Conservation (phyloP, 2,329 filamentous ascomycete genomes). For the Coleophoma eucalyptorum region DNA sequence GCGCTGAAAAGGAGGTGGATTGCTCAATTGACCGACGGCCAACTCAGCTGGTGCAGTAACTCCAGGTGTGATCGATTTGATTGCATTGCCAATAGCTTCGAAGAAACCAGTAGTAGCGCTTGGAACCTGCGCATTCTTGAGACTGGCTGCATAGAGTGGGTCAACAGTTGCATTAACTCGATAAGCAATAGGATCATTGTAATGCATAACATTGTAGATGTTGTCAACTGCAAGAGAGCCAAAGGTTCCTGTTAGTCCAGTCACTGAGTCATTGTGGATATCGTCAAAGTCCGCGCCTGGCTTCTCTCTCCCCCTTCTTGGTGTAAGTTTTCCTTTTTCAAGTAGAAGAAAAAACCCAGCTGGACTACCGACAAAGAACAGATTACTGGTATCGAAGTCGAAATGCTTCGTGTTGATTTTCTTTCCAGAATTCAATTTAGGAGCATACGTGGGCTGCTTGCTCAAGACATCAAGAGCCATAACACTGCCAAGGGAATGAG, state of each 20-base stretch:
- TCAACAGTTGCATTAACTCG: constrained; percentile 90
- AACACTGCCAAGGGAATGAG: constrained; percentile 88
- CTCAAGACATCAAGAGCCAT: constrained; percentile 93
- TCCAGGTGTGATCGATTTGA: constrained; percentile 60
- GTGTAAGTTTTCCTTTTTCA: constrained; percentile 67
- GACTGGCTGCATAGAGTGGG: constrained; percentile 67
- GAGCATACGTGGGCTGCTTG: constrained; percentile 73
- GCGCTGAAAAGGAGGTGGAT: constrained; percentile 33
- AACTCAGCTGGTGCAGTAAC: constrained; percentile 24
- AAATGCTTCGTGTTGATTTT: constrained; percentile 58
- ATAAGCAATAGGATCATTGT: constrained; percentile 78
- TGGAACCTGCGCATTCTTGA: constrained; percentile 78
- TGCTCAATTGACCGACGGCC: constrained; percentile 33
- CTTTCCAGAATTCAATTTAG: constrained; percentile 38
- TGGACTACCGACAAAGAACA: constrained; percentile 88
- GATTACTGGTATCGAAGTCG: constrained; percentile 85
- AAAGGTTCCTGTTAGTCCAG: constrained; percentile 76
- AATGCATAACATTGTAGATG: constrained; percentile 84
- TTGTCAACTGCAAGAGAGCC: constrained; percentile 94
- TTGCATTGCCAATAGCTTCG: constrained; percentile 57
- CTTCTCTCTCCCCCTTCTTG: constrained; percentile 72
- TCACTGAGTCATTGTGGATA: constrained; percentile 49
- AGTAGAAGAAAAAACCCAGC: constrained; percentile 90
- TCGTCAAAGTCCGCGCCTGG: constrained; percentile 67
- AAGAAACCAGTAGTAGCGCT: constrained; percentile 64